Conservation (phyloP, 257 asterid species). For the Plantago ovata region DNA sequence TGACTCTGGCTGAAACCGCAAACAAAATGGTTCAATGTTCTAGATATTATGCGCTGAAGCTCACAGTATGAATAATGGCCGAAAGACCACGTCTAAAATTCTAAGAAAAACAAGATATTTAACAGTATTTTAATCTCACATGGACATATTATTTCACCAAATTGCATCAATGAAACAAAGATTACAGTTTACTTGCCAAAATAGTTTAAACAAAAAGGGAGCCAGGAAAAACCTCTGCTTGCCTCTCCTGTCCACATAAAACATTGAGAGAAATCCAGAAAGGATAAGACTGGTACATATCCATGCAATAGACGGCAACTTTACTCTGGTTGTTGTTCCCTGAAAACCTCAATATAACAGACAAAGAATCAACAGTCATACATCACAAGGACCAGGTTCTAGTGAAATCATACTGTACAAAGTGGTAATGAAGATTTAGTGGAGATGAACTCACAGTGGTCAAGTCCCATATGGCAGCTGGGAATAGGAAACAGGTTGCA, state of each 20-base stretch:
- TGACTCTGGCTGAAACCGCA: constrained; percentile 10
- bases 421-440: constrained; percentile 3
- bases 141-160: no score
- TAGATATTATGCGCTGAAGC: constrained; percentile 3
- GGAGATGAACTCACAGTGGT: constrained; percentile 64
- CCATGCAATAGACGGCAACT: constrained; percentile 90
- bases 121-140: no score
- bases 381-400: constrained; percentile 17
- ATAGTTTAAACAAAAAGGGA: background rate
- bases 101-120: no score
- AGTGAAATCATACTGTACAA: constrained; percentile 13
- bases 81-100: no score
- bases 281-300: constrained; percentile 70
- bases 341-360: constrained; percentile 33
- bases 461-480: constrained; percentile 98
- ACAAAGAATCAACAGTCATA: constrained; percentile 12
- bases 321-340: constrained; percentile 60
- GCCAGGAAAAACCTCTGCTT: constrained; percentile 67
- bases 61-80: no score
- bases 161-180: no score
- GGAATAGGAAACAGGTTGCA: constrained; percentile 91
- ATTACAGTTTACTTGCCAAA: no score
- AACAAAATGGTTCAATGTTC: constrained; percentile 13
- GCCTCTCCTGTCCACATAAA: constrained; percentile 83
- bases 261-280: constrained; percentile 76